A percentile compares a stretch with the other conserved stretches of the same genome.
phyloP scores from a whole-genome alignment of 2,329 filamentous ascomycete species.

The Calycina herbarum region DNA sequence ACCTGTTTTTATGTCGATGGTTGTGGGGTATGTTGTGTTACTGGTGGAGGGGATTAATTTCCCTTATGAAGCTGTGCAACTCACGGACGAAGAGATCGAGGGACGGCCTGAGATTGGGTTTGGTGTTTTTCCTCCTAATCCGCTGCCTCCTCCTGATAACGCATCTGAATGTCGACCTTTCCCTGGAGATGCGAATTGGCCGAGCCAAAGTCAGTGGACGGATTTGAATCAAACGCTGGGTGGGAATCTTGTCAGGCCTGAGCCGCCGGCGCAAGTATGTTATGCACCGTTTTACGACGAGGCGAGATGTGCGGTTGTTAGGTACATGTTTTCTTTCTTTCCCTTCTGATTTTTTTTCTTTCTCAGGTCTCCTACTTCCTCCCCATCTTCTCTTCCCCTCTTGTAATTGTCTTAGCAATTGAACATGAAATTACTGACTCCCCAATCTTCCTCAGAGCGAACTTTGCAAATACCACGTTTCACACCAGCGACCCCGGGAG shows the following conservation, averaged over 20 bases:
- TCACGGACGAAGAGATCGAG: not conserved
- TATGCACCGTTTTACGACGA: not conserved
- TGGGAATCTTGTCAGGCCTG: not conserved
- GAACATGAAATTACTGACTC: too few relatives aligned
- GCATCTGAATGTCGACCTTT: not conserved
- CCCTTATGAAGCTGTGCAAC: not conserved
- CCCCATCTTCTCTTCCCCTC: too few relatives aligned
- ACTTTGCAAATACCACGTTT: not conserved
- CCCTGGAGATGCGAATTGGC: not conserved
- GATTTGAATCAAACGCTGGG: not conserved
- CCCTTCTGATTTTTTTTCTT: too few relatives aligned
- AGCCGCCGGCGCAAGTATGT: not conserved
- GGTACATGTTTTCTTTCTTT: not conserved
- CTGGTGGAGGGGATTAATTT: not conserved
- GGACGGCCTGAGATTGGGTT: not conserved
- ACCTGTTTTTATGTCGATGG: too few relatives aligned
- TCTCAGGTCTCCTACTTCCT: too few relatives aligned
- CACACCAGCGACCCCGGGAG: slow-evolving; percentile 4
- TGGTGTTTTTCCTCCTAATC: not conserved
- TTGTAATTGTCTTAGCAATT: too few relatives aligned
- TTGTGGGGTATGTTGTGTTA: too few relatives aligned
- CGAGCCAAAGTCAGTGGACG: not conserved
- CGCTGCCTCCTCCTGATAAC: not conserved
- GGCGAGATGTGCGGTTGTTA: not conserved
- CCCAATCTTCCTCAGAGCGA: not conserved